Conservation (phyloP, 2,329 filamentous ascomycete species). For the Oidium heveae region DNA sequence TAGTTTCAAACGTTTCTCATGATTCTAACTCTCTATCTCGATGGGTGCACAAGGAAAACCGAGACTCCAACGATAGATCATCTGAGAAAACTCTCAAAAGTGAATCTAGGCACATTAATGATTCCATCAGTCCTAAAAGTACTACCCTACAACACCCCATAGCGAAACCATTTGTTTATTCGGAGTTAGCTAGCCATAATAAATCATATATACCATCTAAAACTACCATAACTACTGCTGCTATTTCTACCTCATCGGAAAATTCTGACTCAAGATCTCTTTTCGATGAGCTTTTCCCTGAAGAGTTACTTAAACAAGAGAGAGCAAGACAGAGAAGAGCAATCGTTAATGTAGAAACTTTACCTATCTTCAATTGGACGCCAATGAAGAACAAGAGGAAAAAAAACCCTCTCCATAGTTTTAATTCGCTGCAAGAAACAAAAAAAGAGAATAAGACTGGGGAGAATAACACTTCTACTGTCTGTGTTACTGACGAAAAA, state of each 20-base stretch:
- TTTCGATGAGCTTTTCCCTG: constrained; percentile 28
- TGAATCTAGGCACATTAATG: background rate
- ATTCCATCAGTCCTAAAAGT: background rate
- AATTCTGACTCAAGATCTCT: constrained; percentile 9
- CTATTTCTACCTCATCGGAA: background rate
- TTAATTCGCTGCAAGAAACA: background rate
- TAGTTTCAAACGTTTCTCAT: too few relatives aligned
- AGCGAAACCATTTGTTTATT: background rate
- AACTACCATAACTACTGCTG: background rate
- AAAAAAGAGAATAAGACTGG: background rate
- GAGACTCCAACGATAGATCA: background rate
- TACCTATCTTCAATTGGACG: constrained; percentile 11
- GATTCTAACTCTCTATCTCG: too few relatives aligned
- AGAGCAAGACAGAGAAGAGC: constrained; percentile 5
- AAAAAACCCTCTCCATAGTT: too few relatives aligned
- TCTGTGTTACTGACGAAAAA: too few relatives aligned
- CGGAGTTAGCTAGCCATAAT: background rate
- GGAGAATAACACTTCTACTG: too few relatives aligned
- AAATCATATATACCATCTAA: background rate
- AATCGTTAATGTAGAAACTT: constrained; percentile 6
- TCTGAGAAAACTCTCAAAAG: background rate
- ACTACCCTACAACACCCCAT: background rate
- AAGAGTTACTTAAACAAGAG: constrained; percentile 13
- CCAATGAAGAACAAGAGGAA: too few relatives aligned
- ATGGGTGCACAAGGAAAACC: too few relatives aligned